phyloP scores from a whole-genome alignment of 768 basidiomycete species.

The Boletales sp. region DNA sequence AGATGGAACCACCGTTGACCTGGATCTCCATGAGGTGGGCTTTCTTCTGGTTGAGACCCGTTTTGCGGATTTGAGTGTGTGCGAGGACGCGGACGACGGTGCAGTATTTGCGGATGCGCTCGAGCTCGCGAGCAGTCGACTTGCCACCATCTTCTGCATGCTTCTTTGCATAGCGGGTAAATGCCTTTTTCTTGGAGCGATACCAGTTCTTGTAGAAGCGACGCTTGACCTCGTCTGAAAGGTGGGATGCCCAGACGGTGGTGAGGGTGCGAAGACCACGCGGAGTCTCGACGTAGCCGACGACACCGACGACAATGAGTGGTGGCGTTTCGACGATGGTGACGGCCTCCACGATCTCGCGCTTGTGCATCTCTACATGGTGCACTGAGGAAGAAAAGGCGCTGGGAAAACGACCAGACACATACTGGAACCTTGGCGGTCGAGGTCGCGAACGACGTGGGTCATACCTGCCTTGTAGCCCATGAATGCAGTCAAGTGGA shows the following conservation, averaged over 20 bases:
- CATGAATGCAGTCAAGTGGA: constrained; percentile 96
- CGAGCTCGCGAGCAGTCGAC: constrained; percentile 90
- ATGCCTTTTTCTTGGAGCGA: constrained; percentile 99
- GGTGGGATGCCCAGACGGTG: constrained; percentile 97
- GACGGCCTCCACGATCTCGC: constrained; percentile 98
- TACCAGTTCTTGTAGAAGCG: constrained; percentile 99
- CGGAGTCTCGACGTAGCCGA: constrained; percentile 99
- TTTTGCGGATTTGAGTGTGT: constrained; percentile 98
- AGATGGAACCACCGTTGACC: constrained; percentile 92
- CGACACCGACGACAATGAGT: constrained; percentile 94
- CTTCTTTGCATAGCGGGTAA: constrained; percentile 99
- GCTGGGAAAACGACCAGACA: constrained; percentile 15
- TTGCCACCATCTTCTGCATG: constrained; percentile 93
- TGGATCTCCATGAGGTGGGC: constrained; percentile 99
- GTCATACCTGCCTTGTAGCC: constrained; percentile 99
- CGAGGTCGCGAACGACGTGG: constrained; percentile 97
- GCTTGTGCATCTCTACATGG: constrained; percentile 96
- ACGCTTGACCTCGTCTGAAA: constrained; percentile 96
- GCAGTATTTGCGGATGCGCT: constrained; percentile 99
- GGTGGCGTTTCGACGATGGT: constrained; percentile 96
- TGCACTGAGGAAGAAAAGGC: not conserved
- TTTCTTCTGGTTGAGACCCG: constrained; percentile 97
- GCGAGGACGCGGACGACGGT: constrained; percentile 99
- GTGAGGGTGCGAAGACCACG: constrained; percentile 98
- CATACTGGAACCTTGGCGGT: constrained; percentile 98